A percentile compares a stretch with the other conserved stretches of the same genome.
These are phyloP conservation scores for Mucuna pruriens DNA, from an alignment of 306 rosid genomes.

Conservation along the genomic window DNA sequence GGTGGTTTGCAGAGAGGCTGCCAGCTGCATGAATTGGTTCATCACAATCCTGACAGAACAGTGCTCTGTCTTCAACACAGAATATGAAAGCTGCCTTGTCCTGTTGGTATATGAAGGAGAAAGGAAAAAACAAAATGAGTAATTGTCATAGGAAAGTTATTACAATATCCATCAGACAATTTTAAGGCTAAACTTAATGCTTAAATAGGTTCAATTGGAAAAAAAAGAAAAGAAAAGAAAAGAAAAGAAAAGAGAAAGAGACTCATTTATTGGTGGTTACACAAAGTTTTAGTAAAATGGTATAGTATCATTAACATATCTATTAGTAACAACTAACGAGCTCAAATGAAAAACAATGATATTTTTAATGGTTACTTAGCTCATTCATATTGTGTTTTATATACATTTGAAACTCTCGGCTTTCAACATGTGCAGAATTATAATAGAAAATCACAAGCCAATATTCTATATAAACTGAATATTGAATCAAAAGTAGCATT, in stretches of 20 bases:
- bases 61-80: conserved; percentile 97
- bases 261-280: too few relatives aligned
- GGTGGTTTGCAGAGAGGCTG: conserved; percentile 85
- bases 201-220: background rate
- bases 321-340: background rate
- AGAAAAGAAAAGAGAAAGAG: too few relatives aligned
- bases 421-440: too few relatives aligned
- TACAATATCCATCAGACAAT: background rate
- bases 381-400: too few relatives aligned
- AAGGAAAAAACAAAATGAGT: conserved; percentile 22
- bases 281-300: background rate
- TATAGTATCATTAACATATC: background rate
- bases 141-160: background rate
- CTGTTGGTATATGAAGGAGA: conserved; percentile 44
- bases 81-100: conserved; percentile 96
- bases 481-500: too few relatives aligned
- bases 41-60: conserved; percentile 91
- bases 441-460: too few relatives aligned
- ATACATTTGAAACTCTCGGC: too few relatives aligned
- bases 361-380: too few relatives aligned
- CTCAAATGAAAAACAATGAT: background rate
- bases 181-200: background rate
- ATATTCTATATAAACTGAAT: too few relatives aligned
- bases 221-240: too few relatives aligned
- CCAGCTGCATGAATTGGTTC: conserved; percentile 82